phyloP scores from a whole-genome alignment of 2,329 filamentous ascomycete genomes.

The Diplodia mutila region DNA sequence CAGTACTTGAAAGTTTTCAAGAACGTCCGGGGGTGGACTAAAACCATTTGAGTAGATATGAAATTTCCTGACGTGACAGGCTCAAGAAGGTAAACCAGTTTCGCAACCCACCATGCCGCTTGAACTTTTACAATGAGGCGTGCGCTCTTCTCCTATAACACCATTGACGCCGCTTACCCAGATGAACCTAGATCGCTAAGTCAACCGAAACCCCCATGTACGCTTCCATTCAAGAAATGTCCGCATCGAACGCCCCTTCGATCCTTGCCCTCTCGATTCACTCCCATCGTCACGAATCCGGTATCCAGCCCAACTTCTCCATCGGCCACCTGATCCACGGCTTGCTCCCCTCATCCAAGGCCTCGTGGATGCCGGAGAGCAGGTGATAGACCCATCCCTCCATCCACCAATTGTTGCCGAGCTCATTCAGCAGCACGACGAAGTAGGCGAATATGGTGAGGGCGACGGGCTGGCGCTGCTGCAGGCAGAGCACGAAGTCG shows the following conservation, averaged over 20 bases:
- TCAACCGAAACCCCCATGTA: not conserved
- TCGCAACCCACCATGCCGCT: not conserved
- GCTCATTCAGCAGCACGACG: constrained; percentile 5
- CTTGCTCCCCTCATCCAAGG: constrained; percentile 12
- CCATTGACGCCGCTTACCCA: not conserved
- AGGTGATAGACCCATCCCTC: constrained; percentile 19
- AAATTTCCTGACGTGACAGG: too few relatives aligned
- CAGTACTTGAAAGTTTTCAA: too few relatives aligned
- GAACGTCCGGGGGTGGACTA: too few relatives aligned
- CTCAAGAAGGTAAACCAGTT: not conserved
- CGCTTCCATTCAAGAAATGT: not conserved
- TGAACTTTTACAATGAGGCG: not conserved
- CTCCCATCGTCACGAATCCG: not conserved
- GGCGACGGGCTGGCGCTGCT: constrained; percentile 10
- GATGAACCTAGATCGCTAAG: not conserved
- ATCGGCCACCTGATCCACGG: constrained; percentile 19
- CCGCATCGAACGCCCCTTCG: not conserved
- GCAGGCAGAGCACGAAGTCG: constrained; percentile 13
- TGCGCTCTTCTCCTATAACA: not conserved
- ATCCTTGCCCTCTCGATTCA: not conserved
- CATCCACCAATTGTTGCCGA: constrained; percentile 17
- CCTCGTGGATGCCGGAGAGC: not conserved
- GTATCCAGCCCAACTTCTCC: constrained; percentile 22
- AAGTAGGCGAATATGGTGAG: constrained; percentile 21
- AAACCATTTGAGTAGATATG: too few relatives aligned